Conservation (phyloP, 1,139 yeast species). For the Citeromyces hawaiiensis region DNA sequence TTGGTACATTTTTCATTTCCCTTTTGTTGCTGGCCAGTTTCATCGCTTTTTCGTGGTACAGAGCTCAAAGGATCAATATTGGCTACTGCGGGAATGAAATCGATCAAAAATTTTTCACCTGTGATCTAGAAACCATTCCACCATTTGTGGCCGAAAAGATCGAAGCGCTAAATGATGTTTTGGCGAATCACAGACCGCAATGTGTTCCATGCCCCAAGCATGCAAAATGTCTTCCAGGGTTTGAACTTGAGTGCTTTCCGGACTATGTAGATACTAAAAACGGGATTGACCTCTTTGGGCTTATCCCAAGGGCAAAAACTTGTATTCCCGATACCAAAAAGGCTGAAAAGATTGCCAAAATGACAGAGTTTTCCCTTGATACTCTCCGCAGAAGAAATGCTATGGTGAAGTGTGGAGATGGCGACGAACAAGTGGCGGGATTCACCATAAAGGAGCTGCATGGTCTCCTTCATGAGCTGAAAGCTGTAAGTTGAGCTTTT, state of each 20-base stretch:
- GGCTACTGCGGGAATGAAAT: conserved; percentile 64
- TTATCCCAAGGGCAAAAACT: conserved; percentile 44
- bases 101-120: conserved; percentile 14
- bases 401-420: conserved; percentile 26
- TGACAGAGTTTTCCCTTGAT: conserved; percentile 57
- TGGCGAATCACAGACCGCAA: conserved; percentile 29
- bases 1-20: conserved; percentile 5
- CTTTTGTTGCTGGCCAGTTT: conserved; percentile 11
- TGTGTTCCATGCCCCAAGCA: conserved; percentile 76
- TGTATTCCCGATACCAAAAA: conserved; percentile 75
- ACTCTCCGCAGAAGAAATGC: conserved; percentile 63
- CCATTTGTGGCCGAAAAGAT: conserved; percentile 4
- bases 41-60: conserved; percentile 32
- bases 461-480: conserved; percentile 41
- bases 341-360: conserved; percentile 52
- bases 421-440: conserved; percentile 15
- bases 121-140: conserved; percentile 3
- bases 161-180: conserved; percentile 7
- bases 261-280: conserved; percentile 48
- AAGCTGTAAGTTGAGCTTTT: conserved; percentile 18
- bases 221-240: conserved; percentile 55
- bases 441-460: conserved; percentile 40
- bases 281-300: conserved; percentile 39
- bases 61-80: conserved; percentile 41
- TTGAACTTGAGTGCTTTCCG: conserved; percentile 53